Evolutionary conservation across 371 early-diverging fungal genomes (phyloP).

Genomic region (Dinochytrium kinnereticum): DNA sequence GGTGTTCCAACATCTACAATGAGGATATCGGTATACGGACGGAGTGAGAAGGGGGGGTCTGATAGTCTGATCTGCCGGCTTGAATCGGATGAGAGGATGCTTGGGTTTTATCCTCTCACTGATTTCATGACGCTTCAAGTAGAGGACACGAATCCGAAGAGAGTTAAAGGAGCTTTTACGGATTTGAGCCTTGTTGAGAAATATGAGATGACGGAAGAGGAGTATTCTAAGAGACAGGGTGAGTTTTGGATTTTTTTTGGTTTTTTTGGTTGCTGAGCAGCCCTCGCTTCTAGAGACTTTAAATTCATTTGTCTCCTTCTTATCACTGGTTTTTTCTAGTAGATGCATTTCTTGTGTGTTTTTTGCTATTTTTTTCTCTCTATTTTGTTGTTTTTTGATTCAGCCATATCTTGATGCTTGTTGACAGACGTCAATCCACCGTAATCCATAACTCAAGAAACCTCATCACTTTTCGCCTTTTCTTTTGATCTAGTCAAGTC

Average conservation of each 20-base stretch:
- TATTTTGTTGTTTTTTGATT: neutral
- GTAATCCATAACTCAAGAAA: no score
- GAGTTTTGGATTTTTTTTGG: neutral
- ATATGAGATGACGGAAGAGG: conserved; percentile 85
- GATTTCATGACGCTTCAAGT: conserved; percentile 73
- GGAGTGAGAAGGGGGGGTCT: neutral
- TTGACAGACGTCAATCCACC: no score
- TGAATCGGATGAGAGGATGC: conserved; percentile 72
- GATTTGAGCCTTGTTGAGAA: conserved; percentile 91
- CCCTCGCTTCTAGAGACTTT: neutral
- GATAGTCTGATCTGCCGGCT: conserved; percentile 66
- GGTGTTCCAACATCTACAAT: conserved; percentile 81
- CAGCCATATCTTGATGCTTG: no score
- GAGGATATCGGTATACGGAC: conserved; percentile 62
- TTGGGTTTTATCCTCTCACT: conserved; percentile 86
- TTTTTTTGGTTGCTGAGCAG: neutral
- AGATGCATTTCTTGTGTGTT: neutral
- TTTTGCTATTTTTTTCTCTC: neutral
- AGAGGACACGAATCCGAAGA: conserved; percentile 72
- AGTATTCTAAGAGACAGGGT: conserved; percentile 75
- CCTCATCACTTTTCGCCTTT: no score
- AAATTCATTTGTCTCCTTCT: neutral
- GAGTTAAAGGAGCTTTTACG: conserved; percentile 72
- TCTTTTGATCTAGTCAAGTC: no score
- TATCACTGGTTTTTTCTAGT: neutral